These are phyloP conservation scores for Echium plantagineum DNA, from an alignment of 257 asterid genomes.

Conservation along the genomic window DNA sequence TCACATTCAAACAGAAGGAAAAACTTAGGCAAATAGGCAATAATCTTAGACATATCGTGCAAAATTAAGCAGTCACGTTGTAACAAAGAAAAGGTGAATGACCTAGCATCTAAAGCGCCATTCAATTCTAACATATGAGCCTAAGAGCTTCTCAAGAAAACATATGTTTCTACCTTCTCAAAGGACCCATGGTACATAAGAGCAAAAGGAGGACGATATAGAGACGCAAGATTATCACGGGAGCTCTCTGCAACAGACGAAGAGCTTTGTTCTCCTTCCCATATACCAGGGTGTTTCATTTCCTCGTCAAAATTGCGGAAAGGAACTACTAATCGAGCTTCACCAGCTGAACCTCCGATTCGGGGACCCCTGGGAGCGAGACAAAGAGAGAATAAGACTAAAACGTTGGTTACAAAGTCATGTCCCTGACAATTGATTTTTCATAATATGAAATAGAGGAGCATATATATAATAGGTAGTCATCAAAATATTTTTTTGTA, in stretches of 20 bases:
- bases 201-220: conserved; percentile 92
- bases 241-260: conserved; percentile 46
- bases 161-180: conserved; percentile 53
- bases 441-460: neutral
- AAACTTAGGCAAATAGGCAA: too few species aligned
- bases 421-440: neutral
- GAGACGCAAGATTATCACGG: conserved; percentile 87
- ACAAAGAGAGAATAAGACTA: conserved; percentile 7
- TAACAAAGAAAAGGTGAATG: too few species aligned
- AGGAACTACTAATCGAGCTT: conserved; percentile 66
- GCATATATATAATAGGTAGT: too few species aligned
- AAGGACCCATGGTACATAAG: conserved; percentile 84
- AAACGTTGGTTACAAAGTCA: neutral
- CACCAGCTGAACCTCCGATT: conserved; percentile 47
- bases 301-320: conserved; percentile 97
- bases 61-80: too few species aligned
- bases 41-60: too few species aligned
- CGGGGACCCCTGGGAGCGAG: conserved; percentile 34
- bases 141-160: conserved; percentile 1
- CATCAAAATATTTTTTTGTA: neutral
- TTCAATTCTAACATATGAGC: neutral
- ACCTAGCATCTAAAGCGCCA: neutral
- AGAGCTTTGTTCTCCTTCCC: conserved; percentile 72
- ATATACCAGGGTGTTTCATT: conserved; percentile 70
- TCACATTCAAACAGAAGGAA: too few species aligned